phyloP scores from a whole-genome alignment of 495 filamentous ascomycete genomes.

The Peziza echinospora region DNA sequence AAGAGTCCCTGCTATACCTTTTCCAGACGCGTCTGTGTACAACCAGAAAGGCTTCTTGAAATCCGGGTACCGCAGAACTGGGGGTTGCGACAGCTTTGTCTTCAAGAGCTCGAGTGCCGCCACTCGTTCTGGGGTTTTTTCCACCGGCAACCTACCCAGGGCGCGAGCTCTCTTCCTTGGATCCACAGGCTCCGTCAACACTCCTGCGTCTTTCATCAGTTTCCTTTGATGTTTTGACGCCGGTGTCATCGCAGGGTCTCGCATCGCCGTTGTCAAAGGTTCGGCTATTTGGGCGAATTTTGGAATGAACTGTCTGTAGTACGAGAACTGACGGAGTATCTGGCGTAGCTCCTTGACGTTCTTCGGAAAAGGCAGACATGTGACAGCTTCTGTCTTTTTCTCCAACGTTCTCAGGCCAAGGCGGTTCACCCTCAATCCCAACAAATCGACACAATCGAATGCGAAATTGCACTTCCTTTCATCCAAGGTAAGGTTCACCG shows the following conservation, averaged over 20 bases:
- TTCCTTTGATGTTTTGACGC: too few relatives aligned
- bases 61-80: neutral
- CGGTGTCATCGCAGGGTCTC: neutral
- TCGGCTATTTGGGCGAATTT: conserved; percentile 1
- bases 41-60: neutral
- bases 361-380: neutral
- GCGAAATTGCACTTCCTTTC: neutral
- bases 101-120: neutral
- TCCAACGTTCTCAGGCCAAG: neutral
- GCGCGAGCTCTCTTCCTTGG: neutral
- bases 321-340: neutral
- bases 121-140: neutral
- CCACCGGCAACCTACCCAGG: neutral
- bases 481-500: neutral
- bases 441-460: neutral
- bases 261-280: neutral
- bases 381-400: neutral
- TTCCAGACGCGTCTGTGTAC: neutral
- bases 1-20: neutral
- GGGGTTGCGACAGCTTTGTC: neutral
- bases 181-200: too few relatives aligned
- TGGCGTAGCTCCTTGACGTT: neutral
- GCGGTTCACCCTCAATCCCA: neutral
- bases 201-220: neutral
- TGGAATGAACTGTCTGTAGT: neutral